A percentile compares a stretch with the other conserved stretches of the same genome.
Conservation (phyloP, 768 basidiomycete genomes). For the Agaricus blazei region DNA sequence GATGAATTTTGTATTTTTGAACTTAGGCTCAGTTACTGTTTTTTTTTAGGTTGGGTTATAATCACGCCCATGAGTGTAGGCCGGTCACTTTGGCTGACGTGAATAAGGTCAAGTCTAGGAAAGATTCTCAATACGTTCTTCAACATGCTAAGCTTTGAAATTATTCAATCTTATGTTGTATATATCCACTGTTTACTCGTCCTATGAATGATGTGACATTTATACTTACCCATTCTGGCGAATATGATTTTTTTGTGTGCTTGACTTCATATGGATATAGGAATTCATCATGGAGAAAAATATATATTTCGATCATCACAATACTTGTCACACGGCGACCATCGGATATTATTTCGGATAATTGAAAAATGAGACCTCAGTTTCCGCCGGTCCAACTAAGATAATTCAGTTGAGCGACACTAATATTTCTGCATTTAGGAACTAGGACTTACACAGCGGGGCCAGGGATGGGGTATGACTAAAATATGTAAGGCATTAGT, state of each 20-base stretch:
- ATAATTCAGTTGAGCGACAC: background rate
- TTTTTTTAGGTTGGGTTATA: constrained; percentile 62
- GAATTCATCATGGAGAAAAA: no score
- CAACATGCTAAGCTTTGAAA: constrained; percentile 41
- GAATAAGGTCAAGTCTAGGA: constrained; percentile 71
- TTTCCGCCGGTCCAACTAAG: constrained; percentile 15
- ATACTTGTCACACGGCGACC: no score
- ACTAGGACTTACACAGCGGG: constrained; percentile 29
- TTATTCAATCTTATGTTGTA: no score
- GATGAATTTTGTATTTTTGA: no score
- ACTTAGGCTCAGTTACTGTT: background rate
- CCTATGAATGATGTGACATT: no score
- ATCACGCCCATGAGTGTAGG: constrained; percentile 67
- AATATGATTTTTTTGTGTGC: no score
- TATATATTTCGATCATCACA: no score
- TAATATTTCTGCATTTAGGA: background rate
- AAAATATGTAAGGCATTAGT: background rate
- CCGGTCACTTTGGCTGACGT: constrained; percentile 60
- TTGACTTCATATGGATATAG: no score
- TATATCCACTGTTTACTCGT: no score
- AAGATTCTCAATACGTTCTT: constrained; percentile 46
- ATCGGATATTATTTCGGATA: no score
- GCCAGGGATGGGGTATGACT: constrained; percentile 37
- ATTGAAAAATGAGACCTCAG: background rate
- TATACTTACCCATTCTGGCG: no score